Percentiles rank a stretch among this genome's conserved stretches.
These are phyloP conservation scores for Balansia obtecta DNA, from an alignment of 2,329 filamentous ascomycete species.

Conservation along the genomic window DNA sequence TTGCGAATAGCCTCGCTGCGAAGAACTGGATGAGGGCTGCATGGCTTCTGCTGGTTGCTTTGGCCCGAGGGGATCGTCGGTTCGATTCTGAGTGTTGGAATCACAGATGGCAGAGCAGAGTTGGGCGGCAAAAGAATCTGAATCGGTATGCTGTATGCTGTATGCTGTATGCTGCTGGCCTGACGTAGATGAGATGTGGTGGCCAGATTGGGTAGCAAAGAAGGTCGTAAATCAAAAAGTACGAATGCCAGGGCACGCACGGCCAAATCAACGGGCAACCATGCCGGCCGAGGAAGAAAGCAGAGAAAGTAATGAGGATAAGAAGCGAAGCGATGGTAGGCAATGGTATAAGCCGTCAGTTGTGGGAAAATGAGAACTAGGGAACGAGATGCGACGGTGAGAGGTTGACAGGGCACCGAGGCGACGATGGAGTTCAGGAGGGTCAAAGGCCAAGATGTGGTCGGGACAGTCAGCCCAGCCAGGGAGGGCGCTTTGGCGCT, in stretches of 20 bases:
- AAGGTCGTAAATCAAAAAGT: not conserved
- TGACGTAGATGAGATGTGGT: not conserved
- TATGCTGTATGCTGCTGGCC: not conserved
- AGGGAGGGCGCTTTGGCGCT: too few species aligned
- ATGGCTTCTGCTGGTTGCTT: conserved; percentile 19
- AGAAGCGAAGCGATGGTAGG: too few species aligned
- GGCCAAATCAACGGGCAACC: conserved; percentile 2
- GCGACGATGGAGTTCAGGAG: not conserved
- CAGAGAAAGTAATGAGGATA: not conserved
- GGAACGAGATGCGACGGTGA: not conserved
- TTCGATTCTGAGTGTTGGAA: not conserved
- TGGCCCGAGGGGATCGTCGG: not conserved
- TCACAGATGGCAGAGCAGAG: not conserved
- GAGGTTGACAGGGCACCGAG: not conserved
- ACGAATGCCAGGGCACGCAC: conserved; percentile 1
- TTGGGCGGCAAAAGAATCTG: not conserved
- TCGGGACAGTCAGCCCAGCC: not conserved
- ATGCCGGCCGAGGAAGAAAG: conserved; percentile 15
- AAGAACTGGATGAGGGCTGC: conserved; percentile 34
- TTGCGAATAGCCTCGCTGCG: conserved; percentile 40
- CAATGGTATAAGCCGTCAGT: not conserved
- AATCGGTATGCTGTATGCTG: too few species aligned
- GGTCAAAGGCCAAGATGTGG: too few species aligned
- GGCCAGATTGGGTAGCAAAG: conserved; percentile 4
- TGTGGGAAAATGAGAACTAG: not conserved